Conservation (phyloP, 805 yeast species). For the Kodamaea kaohsiungensis region DNA sequence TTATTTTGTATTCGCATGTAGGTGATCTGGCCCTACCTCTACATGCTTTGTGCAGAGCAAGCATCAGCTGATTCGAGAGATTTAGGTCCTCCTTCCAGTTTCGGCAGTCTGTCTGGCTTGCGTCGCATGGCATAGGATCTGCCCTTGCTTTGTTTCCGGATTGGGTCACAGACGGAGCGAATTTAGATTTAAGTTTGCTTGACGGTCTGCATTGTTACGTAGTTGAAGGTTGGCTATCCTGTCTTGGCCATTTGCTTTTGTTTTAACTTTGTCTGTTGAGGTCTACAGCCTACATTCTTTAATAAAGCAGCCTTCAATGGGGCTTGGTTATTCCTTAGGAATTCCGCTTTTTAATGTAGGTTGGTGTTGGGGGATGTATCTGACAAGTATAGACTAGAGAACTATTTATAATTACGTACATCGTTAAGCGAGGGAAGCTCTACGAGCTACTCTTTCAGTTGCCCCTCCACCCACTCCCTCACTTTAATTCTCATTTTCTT, state of each 20-base stretch:
- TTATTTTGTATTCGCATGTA: not conserved
- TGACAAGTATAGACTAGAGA: no score
- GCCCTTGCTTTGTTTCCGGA: not conserved
- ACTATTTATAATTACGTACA: no score
- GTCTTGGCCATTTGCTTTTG: no score
- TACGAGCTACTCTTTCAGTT: no score
- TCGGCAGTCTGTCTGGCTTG: not conserved
- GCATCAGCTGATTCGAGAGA: slow-evolving; percentile 1
- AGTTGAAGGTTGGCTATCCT: not conserved
- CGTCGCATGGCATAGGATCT: slow-evolving; percentile 2
- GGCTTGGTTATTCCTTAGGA: not conserved
- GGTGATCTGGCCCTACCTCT: not conserved
- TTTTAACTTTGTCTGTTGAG: not conserved
- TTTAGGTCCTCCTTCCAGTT: not conserved
- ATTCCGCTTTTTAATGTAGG: no score
- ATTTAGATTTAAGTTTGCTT: not conserved
- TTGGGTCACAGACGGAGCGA: not conserved
- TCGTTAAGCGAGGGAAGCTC: no score
- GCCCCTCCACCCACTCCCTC: no score
- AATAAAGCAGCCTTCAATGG: not conserved
- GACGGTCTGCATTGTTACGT: slow-evolving; percentile 2
- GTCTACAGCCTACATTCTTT: not conserved
- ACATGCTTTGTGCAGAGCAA: not conserved
- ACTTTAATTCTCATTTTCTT: no score
- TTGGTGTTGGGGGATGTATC: no score